Evolutionary conservation across 2,329 filamentous ascomycete genomes (phyloP), one percentile per base, ranked within the genome.

Genomic region (Cladosporium sp.): DNA sequence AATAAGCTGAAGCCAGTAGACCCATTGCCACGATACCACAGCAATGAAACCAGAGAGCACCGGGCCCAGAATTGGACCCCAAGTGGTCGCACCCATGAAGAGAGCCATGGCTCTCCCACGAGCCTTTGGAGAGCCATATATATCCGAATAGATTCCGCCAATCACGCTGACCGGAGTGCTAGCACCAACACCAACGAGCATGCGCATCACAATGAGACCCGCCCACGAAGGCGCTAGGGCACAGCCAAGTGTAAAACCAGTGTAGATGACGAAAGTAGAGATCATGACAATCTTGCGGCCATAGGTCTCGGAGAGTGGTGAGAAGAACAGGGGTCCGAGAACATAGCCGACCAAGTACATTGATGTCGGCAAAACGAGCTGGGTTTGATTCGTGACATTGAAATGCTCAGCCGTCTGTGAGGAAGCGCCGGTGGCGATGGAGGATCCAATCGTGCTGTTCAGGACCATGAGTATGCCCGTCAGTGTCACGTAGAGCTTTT

Each of bases 1-100:
- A 17, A 91, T 88, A 15, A 89, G 75, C 13, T 77, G 86, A 22
- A 90, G 79, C 82, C 86, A 89, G 66, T 89, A 89, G 1, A 80
- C 74, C 87, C 87, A 90, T 40, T 83, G 79, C 87, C 87, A 90
- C 24, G 80, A 81, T 24, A 87, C 78, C 1, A 76, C 78, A 0
- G 82, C 76, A 37, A 83, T 80, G 70, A 81, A 89, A 9, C 86
- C 87, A 0, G 83, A 84, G 20, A 87, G 78, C 15, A 87, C 81
- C 2, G 87, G 87, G 1, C 84, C 83, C 2, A 86, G 70, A n/a
- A 89, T 77, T 0, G 85, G 87, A 0, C 87, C 87, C 44, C 83
- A 83, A 0, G 83, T 80, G 3, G 87, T 90, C 13, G 79, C 84
- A 17, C 81, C 82, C 80, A 87, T 86, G 72, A 86, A 88, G 39